Evolutionary conservation across 1,284 basidiomycete species (phyloP).

Genomic region (Stygiomarasmius scandens): DNA sequence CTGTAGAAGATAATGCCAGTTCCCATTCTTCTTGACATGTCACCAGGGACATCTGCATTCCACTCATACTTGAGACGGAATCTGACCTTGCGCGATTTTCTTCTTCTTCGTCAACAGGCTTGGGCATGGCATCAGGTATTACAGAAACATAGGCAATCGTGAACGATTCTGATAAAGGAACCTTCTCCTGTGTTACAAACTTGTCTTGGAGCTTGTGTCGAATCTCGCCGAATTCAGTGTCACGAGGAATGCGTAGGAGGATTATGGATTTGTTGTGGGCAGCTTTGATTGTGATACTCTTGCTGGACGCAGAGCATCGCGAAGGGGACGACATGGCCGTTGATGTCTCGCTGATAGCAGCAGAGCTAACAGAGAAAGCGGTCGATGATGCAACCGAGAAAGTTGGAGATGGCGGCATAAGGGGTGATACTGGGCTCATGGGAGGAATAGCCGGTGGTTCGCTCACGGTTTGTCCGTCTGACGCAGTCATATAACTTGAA

Average conservation of each 20-base stretch:
- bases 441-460: conserved; percentile 15
- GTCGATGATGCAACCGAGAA: conserved; percentile 30
- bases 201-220: conserved; percentile 62
- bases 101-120: conserved; percentile 1
- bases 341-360: conserved; percentile 2
- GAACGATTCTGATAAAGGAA: conserved; percentile 55
- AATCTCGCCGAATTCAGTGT: conserved; percentile 49
- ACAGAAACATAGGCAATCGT: conserved; percentile 49
- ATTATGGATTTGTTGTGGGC: conserved; percentile 62
- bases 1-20: conserved; percentile 6
- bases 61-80: conserved; percentile 6
- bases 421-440: conserved; percentile 12
- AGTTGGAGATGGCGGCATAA: conserved; percentile 9
- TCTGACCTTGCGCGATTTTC: conserved; percentile 13
- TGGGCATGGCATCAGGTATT: conserved; percentile 49
- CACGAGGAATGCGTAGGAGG: conserved; percentile 55
- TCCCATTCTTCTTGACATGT: conserved; percentile 19
- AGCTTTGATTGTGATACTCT: conserved; percentile 63
- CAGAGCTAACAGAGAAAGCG: conserved; percentile 27
- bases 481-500: conserved; percentile 11
- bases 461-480: conserved; percentile 4
- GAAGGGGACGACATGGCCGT: conserved; percentile 17
- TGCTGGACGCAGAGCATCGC: conserved; percentile 24
- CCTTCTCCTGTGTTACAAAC: conserved; percentile 59
- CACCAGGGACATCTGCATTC: conserved; percentile 16